A percentile compares a stretch with the other conserved stretches of the same genome.
Evolutionary conservation across 2,329 filamentous ascomycete genomes (phyloP).

Genomic region (Leptographium flavum): DNA sequence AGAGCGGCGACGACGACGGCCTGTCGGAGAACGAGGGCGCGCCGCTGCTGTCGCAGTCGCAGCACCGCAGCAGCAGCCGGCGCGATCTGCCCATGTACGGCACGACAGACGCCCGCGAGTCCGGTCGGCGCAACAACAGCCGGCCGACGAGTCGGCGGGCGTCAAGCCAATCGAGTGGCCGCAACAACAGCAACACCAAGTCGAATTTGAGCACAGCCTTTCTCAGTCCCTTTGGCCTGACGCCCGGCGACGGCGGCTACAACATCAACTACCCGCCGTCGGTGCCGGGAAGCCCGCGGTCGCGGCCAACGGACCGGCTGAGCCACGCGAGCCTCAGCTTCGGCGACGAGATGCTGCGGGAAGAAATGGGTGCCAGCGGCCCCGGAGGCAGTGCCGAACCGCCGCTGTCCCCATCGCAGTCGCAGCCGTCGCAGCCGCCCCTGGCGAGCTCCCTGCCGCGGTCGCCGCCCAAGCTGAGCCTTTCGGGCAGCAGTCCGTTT

Average conservation of each 20-base stretch:
- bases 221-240: constrained; percentile 13
- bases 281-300: constrained; percentile 44
- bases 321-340: constrained; percentile 46
- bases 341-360: constrained; percentile 57
- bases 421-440: background rate
- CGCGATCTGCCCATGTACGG: constrained; percentile 2
- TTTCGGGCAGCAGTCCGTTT: no score
- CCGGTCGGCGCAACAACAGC: constrained; percentile 21
- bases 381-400: constrained; percentile 1
- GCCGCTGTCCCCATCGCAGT: constrained; percentile 6
- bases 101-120: constrained; percentile 22
- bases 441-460: constrained; percentile 17
- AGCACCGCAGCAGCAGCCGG: constrained; percentile 5
- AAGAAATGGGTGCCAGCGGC: constrained; percentile 31
- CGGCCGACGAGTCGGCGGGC: constrained; percentile 25
- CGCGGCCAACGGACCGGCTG: constrained; percentile 32
- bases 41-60: constrained; percentile 36
- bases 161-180: constrained; percentile 38
- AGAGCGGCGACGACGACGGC: constrained; percentile 28
- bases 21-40: constrained; percentile 32
- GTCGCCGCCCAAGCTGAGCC: constrained; percentile 28
- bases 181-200: constrained; percentile 21
- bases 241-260: constrained; percentile 20
- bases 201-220: no score
- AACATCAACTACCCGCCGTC: constrained; percentile 58